These are phyloP conservation scores for Chamaecyparis obtusa DNA, from an alignment of 75 land plant species.

Conservation along the genomic window DNA sequence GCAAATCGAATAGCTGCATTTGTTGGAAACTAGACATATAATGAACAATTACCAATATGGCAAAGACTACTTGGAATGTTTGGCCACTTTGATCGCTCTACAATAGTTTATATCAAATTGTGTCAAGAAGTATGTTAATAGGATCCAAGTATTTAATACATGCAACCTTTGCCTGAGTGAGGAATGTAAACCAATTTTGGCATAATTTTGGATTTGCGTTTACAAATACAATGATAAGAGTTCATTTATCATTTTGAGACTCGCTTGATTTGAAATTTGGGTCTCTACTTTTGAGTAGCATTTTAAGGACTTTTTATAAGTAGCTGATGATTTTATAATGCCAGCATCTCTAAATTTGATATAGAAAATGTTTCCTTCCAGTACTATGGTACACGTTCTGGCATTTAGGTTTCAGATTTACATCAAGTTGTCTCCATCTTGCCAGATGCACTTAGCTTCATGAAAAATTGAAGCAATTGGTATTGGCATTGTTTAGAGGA, in stretches of 20 bases:
- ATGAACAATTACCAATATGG: background rate
- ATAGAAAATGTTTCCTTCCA: background rate
- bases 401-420: background rate
- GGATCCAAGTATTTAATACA: background rate
- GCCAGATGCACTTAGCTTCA: background rate
- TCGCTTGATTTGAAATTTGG: background rate
- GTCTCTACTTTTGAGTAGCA: background rate
- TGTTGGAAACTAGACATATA: background rate
- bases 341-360: background rate
- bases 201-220: background rate
- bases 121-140: background rate
- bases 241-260: background rate
- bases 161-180: background rate
- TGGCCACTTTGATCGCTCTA: background rate
- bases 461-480: background rate
- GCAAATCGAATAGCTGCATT: background rate
- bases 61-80: background rate
- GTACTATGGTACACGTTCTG: background rate
- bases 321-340: background rate
- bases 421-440: background rate
- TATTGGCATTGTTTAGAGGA: background rate
- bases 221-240: background rate
- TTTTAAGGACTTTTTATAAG: background rate
- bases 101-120: background rate
- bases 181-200: background rate